phyloP scores from a whole-genome alignment of 495 filamentous ascomycete genomes.

The Trichoderma erinaceum region DNA sequence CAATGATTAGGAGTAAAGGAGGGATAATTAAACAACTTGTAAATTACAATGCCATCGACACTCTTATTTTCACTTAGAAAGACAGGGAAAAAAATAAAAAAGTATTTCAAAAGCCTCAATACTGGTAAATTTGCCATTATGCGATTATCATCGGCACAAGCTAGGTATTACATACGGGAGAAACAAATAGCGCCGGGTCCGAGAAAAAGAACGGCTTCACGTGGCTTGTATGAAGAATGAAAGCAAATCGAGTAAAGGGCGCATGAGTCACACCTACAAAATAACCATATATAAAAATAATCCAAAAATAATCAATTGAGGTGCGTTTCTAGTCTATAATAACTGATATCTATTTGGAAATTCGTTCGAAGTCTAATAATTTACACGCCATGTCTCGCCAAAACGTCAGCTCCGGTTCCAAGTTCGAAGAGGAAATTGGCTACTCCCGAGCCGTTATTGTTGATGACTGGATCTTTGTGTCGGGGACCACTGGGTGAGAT shows the following conservation, averaged over 20 bases:
- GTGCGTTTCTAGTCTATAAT: not conserved
- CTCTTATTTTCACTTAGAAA: not conserved
- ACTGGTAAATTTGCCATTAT: too few species aligned
- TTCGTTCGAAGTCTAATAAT: not conserved
- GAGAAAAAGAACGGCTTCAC: not conserved
- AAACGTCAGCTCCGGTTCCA: constrained; percentile 34
- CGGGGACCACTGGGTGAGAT: constrained; percentile 34
- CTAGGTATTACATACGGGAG: not conserved
- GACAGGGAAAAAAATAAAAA: not conserved
- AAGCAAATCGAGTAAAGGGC: too few species aligned
- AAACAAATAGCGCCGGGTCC: not conserved
- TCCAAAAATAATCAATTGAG: too few species aligned
- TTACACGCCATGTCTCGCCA: constrained; percentile 18
- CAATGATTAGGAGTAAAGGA: not conserved
- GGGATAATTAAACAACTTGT: not conserved
- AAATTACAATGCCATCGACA: not conserved
- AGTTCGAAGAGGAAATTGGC: constrained; percentile 36
- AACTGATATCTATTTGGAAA: not conserved
- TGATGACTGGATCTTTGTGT: constrained; percentile 35
- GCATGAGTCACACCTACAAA: too few species aligned
- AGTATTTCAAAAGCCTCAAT: not conserved
- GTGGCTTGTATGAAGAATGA: not conserved
- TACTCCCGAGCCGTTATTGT: constrained; percentile 37
- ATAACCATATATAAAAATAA: too few species aligned
- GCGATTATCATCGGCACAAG: too few species aligned